Conservation (phyloP, 768 basidiomycete genomes). For the Boletus barrowsii region DNA sequence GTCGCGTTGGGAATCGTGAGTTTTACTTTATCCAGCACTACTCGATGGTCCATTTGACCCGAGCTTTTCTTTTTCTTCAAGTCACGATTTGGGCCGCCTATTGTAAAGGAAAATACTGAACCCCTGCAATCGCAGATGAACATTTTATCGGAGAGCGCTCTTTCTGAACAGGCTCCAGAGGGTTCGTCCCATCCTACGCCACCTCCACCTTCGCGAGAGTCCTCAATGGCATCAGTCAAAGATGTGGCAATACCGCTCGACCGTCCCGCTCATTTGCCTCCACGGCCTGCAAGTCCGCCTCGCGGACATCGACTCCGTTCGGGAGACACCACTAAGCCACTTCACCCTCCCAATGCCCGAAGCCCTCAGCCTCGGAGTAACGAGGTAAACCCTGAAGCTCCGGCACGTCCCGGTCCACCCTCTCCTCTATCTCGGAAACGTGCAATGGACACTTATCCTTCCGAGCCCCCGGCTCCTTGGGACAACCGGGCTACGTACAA, state of each 20-base stretch:
- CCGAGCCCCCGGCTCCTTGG: conserved; percentile 7
- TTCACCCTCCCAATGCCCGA: background rate
- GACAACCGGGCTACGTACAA: conserved; percentile 6
- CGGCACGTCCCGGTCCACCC: conserved; percentile 1
- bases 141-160: conserved; percentile 17
- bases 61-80: conserved; percentile 1
- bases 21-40: background rate
- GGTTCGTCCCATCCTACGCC: conserved; percentile 21
- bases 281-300: conserved; percentile 20
- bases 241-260: conserved; percentile 1
- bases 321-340: conserved; percentile 7
- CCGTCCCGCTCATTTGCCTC: conserved; percentile 22
- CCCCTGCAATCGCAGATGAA: background rate
- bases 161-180: conserved; percentile 15
- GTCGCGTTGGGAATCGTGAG: conserved; percentile 18
- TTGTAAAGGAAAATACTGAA: conserved; percentile 19
- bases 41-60: background rate
- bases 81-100: conserved; percentile 35
- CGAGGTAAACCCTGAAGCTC: conserved; percentile 4
- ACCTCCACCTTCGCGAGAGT: conserved; percentile 31
- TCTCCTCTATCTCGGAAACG: conserved; percentile 11
- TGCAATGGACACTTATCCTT: conserved; percentile 2
- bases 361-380: background rate
- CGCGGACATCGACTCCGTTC: conserved; percentile 3
- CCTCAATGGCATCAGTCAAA: conserved; percentile 21